Evolutionary conservation across 257 asterid species (phyloP).

Genomic region (Fraxinus anomala): DNA sequence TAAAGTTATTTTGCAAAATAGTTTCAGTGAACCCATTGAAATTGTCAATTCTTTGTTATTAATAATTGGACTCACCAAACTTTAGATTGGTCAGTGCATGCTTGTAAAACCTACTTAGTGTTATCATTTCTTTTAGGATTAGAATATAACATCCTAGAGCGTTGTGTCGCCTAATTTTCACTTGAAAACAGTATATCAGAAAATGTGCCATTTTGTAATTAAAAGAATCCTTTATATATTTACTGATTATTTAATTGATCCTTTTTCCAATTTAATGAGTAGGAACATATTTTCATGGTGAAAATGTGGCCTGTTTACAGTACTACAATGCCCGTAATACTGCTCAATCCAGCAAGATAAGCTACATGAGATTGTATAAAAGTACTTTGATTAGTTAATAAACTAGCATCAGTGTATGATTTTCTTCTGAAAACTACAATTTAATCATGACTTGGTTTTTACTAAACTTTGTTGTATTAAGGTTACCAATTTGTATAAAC

Average conservation of each 20-base stretch:
- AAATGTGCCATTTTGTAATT: not conserved
- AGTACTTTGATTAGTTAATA: not conserved
- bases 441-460: too few relatives aligned
- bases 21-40: slow-evolving; percentile 18
- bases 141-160: not conserved
- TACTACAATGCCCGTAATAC: slow-evolving; percentile 10
- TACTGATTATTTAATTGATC: slow-evolving; percentile 2
- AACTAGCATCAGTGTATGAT: not conserved
- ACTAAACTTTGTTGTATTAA: too few relatives aligned
- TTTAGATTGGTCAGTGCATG: not conserved
- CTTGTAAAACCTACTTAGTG: not conserved
- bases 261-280: slow-evolving; percentile 10
- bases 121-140: slow-evolving; percentile 11
- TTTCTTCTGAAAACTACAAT: not conserved
- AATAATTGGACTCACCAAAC: not conserved
- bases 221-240: not conserved
- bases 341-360: slow-evolving; percentile 13
- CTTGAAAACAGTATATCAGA: not conserved
- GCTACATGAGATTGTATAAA: not conserved
- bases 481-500: too few relatives aligned
- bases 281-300: slow-evolving; percentile 1
- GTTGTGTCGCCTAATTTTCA: not conserved
- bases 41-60: slow-evolving; percentile 4
- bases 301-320: slow-evolving; percentile 4
- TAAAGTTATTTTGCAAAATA: not conserved